Evolutionary conservation across 2,329 filamentous ascomycete genomes (phyloP), one percentile per base, ranked within the genome.

Genomic region (Podosphaera leucotricha): DNA sequence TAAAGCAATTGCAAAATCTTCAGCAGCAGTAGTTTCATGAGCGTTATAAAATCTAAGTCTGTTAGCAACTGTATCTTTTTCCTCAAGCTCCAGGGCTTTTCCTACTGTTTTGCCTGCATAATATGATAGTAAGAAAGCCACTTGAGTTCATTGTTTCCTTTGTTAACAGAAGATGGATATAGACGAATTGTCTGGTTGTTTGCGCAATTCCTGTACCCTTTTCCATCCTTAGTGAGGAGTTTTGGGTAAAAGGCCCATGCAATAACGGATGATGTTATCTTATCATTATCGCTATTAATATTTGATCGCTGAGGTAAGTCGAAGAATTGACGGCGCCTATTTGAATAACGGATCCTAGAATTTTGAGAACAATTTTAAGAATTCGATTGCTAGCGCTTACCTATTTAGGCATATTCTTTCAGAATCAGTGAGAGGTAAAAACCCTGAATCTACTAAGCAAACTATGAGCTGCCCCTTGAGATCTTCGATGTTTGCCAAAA

Each of bases 41-140:
- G 90, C 90, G 50, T 93, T 92, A 52, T 87, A 83, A 54, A 80
- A 77, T 48, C 73, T 77, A 43, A n/a, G 6, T 38, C 28, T 37
- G 15, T 60, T 48, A 61, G 55, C 46, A 43, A 46, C 15, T 44
- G 3, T 16, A 6, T 26, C 13, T 21, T 19, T 13, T 19, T 3
- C 7, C 8, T 30, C 26, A 11, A 13, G 4, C 16, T 18, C 19
- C 33, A 13, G 10, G 16, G 16, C n/a, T 33, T 11, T 38, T 66
- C 65, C 70, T 71, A 70, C 77, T 82, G 63, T 66, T 78, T 85
- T 2, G 80, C 80, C 60, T 94, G 86, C 83, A 95, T 92, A 50
- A 95, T 93, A 59, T 92, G 81, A 62, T 95, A 95, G 60, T 93
- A 98, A 0, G 82, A 90, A 38, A 98, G 64, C 75, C 83, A 95